Evolutionary conservation across 2,329 filamentous ascomycete genomes (phyloP), one percentile per base, ranked within the genome.

Genomic region (Proliferodiscus dingleyae): DNA sequence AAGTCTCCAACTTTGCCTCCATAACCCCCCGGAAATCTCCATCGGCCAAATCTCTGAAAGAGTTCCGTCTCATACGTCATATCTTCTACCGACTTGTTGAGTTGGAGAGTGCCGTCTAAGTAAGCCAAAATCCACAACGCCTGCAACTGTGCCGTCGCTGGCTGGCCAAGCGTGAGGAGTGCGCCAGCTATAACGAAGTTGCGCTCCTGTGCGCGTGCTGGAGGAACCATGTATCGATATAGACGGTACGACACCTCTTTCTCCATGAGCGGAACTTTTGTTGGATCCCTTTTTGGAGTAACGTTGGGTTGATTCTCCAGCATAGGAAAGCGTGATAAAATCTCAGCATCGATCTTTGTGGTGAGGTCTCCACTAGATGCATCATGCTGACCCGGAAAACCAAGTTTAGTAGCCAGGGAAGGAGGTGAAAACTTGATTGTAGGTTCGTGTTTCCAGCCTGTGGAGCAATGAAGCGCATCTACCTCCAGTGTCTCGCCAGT

Each of bases 91-190:
- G 28, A 37, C 0, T 56, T 39, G 7, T 21, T 24, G 16, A 42
- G 30, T 1, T 13, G 51, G 3, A 86, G 63, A 29, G 70, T 65
- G 26, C 69, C 70, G 40, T 74, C 69, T 32, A 90, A 75, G 59
- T 80, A 88, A 0, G 85, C 82, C 0, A 72, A 69, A 23, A 84
- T 71, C 82, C 82, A 86, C 3, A 85, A 67, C 0, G 76, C 75
- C 56, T 77, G 74, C 2, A 68, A 53, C 44, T 75, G 69, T 0
- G 70, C 65, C n/a, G 65, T 60, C 2, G 69, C 67, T 1, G 64
- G 54, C 5, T 68, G 70, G 19, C 65, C 64, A 41, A 74, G 68
- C 47, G 70, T 73, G 53, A 68, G 64, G 16, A 72, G 45, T 8
- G 64, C 59, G 8, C 74, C 74, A 0, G 65, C 63, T 43, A 78